A percentile compares a stretch with the other conserved stretches of the same genome.
These are phyloP conservation scores for Ogataea kodamae DNA, from an alignment of 805 yeast species.

Conservation along the genomic window DNA sequence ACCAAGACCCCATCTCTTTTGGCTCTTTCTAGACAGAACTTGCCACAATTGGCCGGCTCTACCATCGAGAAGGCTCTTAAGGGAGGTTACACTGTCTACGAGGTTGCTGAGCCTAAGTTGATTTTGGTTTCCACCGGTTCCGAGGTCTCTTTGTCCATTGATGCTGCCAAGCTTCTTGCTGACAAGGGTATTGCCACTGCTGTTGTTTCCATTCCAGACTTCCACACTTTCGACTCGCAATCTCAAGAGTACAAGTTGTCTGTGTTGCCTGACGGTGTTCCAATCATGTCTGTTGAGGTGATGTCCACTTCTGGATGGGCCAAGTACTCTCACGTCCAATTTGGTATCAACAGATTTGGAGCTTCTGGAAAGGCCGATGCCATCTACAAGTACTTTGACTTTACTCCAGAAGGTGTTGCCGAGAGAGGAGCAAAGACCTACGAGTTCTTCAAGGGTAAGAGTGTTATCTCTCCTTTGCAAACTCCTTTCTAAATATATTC, in stretches of 20 bases:
- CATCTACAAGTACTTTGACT: conserved; percentile 80
- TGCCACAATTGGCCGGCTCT: conserved; percentile 92
- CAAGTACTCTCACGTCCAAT: conserved; percentile 93
- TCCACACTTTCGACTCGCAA: conserved; percentile 85
- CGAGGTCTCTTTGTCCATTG: conserved; percentile 81
- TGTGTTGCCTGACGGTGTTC: conserved; percentile 92
- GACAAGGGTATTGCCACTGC: conserved; percentile 65
- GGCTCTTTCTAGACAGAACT: conserved; percentile 81
- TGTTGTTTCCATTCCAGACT: conserved; percentile 92
- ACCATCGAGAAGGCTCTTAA: conserved; percentile 84
- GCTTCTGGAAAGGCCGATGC: conserved; percentile 88
- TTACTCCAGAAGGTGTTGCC: conserved; percentile 91
- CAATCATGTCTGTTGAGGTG: conserved; percentile 91
- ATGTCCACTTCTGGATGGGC: conserved; percentile 90
- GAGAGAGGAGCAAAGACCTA: conserved; percentile 77
- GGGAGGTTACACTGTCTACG: conserved; percentile 86
- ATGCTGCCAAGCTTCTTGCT: conserved; percentile 71
- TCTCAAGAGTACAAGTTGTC: conserved; percentile 72
- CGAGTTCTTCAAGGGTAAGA: conserved; percentile 76
- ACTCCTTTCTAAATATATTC: conserved; percentile 50
- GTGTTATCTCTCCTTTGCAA: conserved; percentile 71
- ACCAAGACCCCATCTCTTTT: conserved; percentile 67
- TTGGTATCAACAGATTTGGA: conserved; percentile 95
- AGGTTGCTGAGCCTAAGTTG: conserved; percentile 59
- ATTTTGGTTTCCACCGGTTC: conserved; percentile 92